phyloP scores from a whole-genome alignment of 495 filamentous ascomycete genomes.

The Staphylotrichum tortipilum region DNA sequence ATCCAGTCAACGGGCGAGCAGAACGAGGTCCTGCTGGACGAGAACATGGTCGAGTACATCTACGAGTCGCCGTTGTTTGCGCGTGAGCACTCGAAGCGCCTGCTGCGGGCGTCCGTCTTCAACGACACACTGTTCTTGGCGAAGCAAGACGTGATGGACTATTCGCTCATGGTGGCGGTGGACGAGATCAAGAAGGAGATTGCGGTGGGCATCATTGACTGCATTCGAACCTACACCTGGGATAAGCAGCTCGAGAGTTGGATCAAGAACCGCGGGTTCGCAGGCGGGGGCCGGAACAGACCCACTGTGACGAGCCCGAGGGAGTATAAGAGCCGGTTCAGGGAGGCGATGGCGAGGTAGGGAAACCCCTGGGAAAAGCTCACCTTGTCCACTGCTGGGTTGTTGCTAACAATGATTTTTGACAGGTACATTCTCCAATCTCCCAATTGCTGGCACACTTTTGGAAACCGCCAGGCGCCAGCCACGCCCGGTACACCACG shows the following conservation, averaged over 20 bases:
- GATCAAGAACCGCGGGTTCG: conserved; percentile 93
- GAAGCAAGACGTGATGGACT: conserved; percentile 96
- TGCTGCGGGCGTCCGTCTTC: conserved; percentile 80
- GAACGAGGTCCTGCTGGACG: conserved; percentile 92
- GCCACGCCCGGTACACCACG: conserved; percentile 17
- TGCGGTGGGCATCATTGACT: conserved; percentile 96
- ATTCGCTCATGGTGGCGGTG: conserved; percentile 95
- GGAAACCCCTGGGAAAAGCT: no score
- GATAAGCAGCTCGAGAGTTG: conserved; percentile 98
- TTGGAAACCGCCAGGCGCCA: conserved; percentile 18
- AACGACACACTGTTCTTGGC: conserved; percentile 94
- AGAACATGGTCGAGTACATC: conserved; percentile 99
- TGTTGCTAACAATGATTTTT: background rate
- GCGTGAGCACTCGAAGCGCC: conserved; percentile 83
- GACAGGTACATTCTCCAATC: conserved; percentile 42
- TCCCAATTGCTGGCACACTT: conserved; percentile 43
- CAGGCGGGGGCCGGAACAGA: conserved; percentile 73
- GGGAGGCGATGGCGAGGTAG: conserved; percentile 93
- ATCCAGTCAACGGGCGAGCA: conserved; percentile 90
- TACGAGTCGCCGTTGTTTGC: conserved; percentile 94
- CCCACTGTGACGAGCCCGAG: conserved; percentile 95
- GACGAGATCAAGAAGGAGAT: conserved; percentile 84
- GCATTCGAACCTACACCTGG: conserved; percentile 98
- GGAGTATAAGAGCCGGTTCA: conserved; percentile 93
- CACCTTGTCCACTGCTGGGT: no score